Percentiles rank a stretch among this genome's conserved stretches.
Evolutionary conservation across 139 green algal species (phyloP).

Genomic region (Coelastrella sp.): DNA sequence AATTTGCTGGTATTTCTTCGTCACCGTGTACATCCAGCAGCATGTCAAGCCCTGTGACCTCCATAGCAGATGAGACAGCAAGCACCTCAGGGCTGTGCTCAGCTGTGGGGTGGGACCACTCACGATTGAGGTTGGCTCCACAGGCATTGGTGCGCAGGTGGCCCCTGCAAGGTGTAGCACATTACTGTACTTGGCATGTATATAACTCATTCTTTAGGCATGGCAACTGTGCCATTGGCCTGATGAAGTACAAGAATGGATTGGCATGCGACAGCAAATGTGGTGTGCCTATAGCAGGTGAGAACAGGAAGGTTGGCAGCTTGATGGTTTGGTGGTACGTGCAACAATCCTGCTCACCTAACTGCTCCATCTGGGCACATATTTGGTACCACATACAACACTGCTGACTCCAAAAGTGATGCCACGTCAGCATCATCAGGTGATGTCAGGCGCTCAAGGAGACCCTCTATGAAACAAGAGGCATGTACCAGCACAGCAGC

Average conservation of each 20-base stretch:
- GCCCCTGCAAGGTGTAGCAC: slow-evolving; percentile 51
- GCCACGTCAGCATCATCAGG: slow-evolving; percentile 34
- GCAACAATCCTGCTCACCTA: not conserved
- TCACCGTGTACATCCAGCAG: slow-evolving; percentile 80
- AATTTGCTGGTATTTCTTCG: slow-evolving; percentile 70
- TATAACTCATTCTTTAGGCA: too few species aligned
- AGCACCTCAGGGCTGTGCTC: slow-evolving; percentile 67
- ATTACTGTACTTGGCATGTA: too few species aligned
- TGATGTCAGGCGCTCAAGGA: slow-evolving; percentile 72
- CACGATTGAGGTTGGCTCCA: slow-evolving; percentile 87
- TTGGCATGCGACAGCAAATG: not conserved
- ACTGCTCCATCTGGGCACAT: slow-evolving; percentile 56
- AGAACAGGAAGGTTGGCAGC: not conserved
- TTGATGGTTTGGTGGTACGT: not conserved
- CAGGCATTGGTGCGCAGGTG: slow-evolving; percentile 87
- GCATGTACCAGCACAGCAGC: slow-evolving; percentile 70
- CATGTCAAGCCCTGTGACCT: slow-evolving; percentile 67
- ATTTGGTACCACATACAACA: slow-evolving; percentile 78
- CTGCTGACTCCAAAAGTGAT: slow-evolving; percentile 41
- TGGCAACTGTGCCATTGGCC: too few species aligned
- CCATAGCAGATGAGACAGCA: slow-evolving; percentile 20
- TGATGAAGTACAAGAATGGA: too few species aligned
- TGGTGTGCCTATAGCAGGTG: not conserved
- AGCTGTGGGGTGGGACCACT: slow-evolving; percentile 65
- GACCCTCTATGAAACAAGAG: slow-evolving; percentile 69